These are phyloP conservation scores for Isoetes taiwanensis DNA, from an alignment of 75 land plant species.

Conservation along the genomic window DNA sequence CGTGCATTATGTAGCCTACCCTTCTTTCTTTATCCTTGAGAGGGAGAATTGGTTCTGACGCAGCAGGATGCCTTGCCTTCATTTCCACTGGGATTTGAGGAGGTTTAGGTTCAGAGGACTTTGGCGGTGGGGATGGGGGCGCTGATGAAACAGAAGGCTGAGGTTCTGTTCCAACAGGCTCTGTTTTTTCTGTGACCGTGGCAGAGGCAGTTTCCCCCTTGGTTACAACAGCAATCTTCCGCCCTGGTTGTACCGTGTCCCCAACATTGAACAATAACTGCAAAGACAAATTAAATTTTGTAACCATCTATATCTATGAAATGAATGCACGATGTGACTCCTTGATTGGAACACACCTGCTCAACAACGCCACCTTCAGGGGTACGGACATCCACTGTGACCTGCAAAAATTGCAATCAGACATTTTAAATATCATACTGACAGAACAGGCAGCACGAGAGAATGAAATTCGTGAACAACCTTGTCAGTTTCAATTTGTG, in stretches of 20 bases:
- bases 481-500: conserved; percentile 99
- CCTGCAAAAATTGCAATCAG: conserved; percentile 30
- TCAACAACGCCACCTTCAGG: conserved; percentile 71
- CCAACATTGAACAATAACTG: conserved; percentile 85
- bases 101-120: too few relatives aligned
- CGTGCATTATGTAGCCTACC: conserved; percentile 28
- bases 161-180: conserved; percentile 16
- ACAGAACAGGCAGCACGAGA: not conserved
- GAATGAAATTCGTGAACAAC: conserved; percentile 18
- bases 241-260: conserved; percentile 77
- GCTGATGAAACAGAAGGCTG: conserved; percentile 22
- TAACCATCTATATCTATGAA: not conserved
- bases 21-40: conserved; percentile 93
- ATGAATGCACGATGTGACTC: not conserved
- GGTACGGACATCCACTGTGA: conserved; percentile 92
- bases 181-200: conserved; percentile 28
- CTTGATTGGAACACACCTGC: conserved; percentile 49
- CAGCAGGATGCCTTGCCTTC: conserved; percentile 7
- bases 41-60: conserved; percentile 72
- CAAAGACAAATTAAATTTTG: not conserved
- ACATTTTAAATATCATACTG: not conserved
- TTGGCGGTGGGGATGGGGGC: too few relatives aligned
- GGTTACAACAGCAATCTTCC: conserved; percentile 66
- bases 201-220: conserved; percentile 39
- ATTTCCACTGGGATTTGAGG: conserved; percentile 32